Conservation (phyloP, 2,329 filamentous ascomycete genomes). For the Hymenoscyphus salicellus region DNA sequence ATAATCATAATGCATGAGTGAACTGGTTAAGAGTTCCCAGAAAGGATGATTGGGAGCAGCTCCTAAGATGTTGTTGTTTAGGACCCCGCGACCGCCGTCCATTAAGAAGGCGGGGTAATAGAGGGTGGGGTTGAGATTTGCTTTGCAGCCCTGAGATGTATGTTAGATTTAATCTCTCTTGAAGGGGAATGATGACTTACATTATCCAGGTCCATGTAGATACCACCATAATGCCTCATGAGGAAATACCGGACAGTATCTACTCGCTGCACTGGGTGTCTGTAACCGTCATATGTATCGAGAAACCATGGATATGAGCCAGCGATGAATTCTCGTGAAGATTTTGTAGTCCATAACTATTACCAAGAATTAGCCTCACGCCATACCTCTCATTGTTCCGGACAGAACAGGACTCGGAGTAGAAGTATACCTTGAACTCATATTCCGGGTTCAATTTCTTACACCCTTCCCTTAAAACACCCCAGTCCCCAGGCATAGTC, state of each 20-base stretch:
- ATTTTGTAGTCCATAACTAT: constrained; percentile 70
- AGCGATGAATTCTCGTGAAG: constrained; percentile 64
- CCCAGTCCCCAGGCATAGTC: constrained; percentile 62
- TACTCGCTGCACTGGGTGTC: constrained; percentile 68
- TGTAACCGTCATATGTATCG: constrained; percentile 66
- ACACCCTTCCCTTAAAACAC: constrained; percentile 63
- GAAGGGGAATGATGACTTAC: constrained; percentile 9
- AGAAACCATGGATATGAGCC: constrained; percentile 70
- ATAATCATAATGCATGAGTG: constrained; percentile 61
- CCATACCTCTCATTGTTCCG: background rate
- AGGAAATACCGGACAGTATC: constrained; percentile 74
- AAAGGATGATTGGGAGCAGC: constrained; percentile 66
- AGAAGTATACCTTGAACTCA: constrained; percentile 62
- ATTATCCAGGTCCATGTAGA: constrained; percentile 71
- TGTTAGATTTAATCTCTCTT: constrained; percentile 2
- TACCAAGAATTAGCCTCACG: background rate
- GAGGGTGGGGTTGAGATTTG: constrained; percentile 62
- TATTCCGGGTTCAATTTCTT: constrained; percentile 66
- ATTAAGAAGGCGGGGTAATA: constrained; percentile 67
- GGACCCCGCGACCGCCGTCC: constrained; percentile 37
- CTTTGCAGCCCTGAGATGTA: constrained; percentile 58
- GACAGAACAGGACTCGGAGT: background rate
- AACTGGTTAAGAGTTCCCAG: constrained; percentile 64
- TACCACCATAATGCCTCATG: constrained; percentile 67
- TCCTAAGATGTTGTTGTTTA: constrained; percentile 67